Base-by-base conservation (phyloP, 495 filamentous ascomycete species). In the Aspergillus bridgeri region DNA sequence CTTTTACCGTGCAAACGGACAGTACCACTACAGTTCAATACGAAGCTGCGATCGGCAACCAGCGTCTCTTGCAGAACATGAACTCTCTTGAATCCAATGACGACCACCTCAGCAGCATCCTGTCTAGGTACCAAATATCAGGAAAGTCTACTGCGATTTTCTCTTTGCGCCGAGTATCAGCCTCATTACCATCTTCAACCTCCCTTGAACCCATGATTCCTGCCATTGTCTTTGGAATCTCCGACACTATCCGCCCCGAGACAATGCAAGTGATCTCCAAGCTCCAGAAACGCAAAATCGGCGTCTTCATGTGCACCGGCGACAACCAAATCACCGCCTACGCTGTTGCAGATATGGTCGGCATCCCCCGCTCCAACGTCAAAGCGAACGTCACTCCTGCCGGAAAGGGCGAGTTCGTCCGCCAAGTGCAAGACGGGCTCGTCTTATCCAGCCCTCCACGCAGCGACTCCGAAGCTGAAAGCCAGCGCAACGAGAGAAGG, bases 271-370 rank as follows among this genome's bases (percentile, higher is more conserved):
- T 93, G 25, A 83, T 97, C 62, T 65, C 71, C 6, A 75, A 86
- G n/a, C 85, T 98, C 6, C 81, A 85, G 54, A 69, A 81, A 21
- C 81, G 79, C 23, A 77, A 66, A 23, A 85, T 90, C 53, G 78
- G 83, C 3, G 88, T 96, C 23, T 96, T 86, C 83, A 96, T 98
- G 90, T 86, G 96, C 46, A 94, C 91, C 3, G 93, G 93, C 17
- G 93, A 98, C 70, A 80, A 80, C 60, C 65, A 72, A 44, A 76
- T 55, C 42, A 80, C 77, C n/a, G 83, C 83, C 15, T 64, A 75
- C 23, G 81, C 83, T 6, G 82, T 97, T n/a, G 93, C 89, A 1
- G 71, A 77, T 3, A 82, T 84, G 69, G 75, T 97, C 21, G 89
- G 89, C 18, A 96, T 98, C 61, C 81, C 87, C 0, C 62, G 74